Base-by-base conservation (phyloP, 2,329 filamentous ascomycete genomes). In the Colletotrichum sp. region DNA sequence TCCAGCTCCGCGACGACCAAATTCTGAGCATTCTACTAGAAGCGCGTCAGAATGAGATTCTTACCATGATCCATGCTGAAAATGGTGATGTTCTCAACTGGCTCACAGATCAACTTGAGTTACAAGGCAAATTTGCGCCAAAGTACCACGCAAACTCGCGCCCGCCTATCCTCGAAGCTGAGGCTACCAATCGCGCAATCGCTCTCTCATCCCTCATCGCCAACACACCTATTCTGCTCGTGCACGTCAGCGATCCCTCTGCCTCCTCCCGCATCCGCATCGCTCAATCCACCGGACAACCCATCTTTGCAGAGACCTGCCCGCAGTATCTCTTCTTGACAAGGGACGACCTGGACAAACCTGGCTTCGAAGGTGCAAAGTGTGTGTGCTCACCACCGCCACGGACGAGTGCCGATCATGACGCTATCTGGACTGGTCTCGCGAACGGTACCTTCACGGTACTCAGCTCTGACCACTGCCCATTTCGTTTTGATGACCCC, bases 251-350 rank as follows among this genome's bases (percentile, higher is more conserved):
- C 68, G 87, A 86, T 6, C 88, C 88, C 2, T 82, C 82, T 2
- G 88, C 88, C 1, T 85, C 87, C 3, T 77, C 79, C 4, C 85
- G 87, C 69, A 90, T 90, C 78, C 85, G 86, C 66, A 78, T 83
- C 56, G 89, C 89, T 0, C 80, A 80, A 70, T 76, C 79, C 60
- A 69, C 81, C 79, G 87, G 87, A 0, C 83, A 88, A 66, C 88
- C 89, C 8, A 82, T 91, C 55, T 88, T 87, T 76, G 89, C 88
- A 6, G 88, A 91, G 79, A 91, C 89, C 1, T 91, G 89, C 77
- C 89, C 89, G 2, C 89, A 91, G 77, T 91, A 91, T 76, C 84
- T 91, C 4, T 88, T 89, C 77, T 84, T 91, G 6, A 89, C 88
- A 3, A 84, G 87, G n/a, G 84, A 86, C 25, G 87, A 89, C 79